Base-by-base conservation (phyloP, 495 filamentous ascomycete species). In the Poronia punctata region DNA sequence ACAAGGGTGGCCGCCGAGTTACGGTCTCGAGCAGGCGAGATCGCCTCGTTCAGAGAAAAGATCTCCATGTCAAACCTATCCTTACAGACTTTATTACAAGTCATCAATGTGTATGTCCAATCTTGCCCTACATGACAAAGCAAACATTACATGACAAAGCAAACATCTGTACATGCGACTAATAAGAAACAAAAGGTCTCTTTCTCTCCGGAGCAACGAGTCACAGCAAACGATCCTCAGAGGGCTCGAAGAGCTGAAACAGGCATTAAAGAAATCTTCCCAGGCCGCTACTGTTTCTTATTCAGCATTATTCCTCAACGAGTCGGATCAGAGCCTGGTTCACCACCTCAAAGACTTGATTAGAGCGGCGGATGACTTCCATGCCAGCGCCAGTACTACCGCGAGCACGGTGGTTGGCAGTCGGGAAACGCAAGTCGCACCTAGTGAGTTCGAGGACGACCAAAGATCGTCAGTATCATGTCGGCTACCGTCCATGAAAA, bases 11-110 rank as follows among this genome's bases (percentile, higher is more conserved):
- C 37, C 9, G 43, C 43, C 9, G 37, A 46, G 24, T 18, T 46
- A 19, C 29, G 19, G 4, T 39, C 36, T 24, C 37, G 43, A 24
- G 36, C 43, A 10, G 31, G 37, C 15, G 35, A 40, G 7, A 46
- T 46, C 16, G 30, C 35, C 7, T 46, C 43, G 25, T 40, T 46
- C 30, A 25, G 43, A 29, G 43, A 46, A 23, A 46, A 40, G 43
- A 40, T 46, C 23, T 40, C 35, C 11, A 46, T 46, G 43, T 46
- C 43, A n/a, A 46, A 39, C 15, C 30, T 46, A 18, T 46, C 36
- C 10, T 20, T 46, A 4, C 43, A 46, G 25, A 46, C 43, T 28
- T 28, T 46, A 14, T 46, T 46, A 30, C 43, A 46, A 17, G 36
- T 46, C 17, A 40, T 46, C 12, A 46, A 46, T 28, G 43, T 46